Base-by-base conservation (phyloP, 108 stramenopile genomes). In the Poteriospumella lacustris region DNA sequence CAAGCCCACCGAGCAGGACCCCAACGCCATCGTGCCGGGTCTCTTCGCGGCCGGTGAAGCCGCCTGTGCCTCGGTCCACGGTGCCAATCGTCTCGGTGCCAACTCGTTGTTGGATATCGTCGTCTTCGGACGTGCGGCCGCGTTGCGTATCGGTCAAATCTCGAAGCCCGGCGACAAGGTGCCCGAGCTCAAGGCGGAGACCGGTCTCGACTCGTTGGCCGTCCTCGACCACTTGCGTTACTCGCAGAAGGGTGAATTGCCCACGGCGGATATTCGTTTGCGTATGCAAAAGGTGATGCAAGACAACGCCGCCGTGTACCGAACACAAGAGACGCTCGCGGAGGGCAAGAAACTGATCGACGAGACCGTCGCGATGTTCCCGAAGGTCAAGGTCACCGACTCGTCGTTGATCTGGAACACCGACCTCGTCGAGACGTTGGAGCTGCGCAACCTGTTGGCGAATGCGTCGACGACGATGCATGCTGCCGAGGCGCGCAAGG, bases 81-180 rank as follows among this genome's bases (percentile, higher is more conserved):
- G 98, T n/a, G 98, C 98, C 81, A 99, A 99, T 85, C 93, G 98
- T 19, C 87, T 99, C 39, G 98, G 98, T 15, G 98, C 98, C 79
- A 99, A 99, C 80, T 93, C 92, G 31, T 86, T 99, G 31, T 85
- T 99, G 33, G 98, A 99, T 79, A 97, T 99, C 87, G 98, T 99
- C 68, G 98, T 99, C 62, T 99, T 99, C 88, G 98, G 98, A 44
- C 89, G 98, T 52, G 98, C 96, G 15, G 92, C 91, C 83, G 98
- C 98, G 56, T 84, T 92, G 39, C 93, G 95, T 68, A 95, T 99
- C 80, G 94, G 92, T 44, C 94, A 96, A 58, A 95, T 92, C 58
- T 68, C 93, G 79, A 92, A 92, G 80, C 98, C 98, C 24, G 96
- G 96, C 28, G 94, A 96, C 31, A 76, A 79, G 36, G 83, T 90